Base-by-base conservation (phyloP, 768 basidiomycete genomes). In the Postia placenta region DNA sequence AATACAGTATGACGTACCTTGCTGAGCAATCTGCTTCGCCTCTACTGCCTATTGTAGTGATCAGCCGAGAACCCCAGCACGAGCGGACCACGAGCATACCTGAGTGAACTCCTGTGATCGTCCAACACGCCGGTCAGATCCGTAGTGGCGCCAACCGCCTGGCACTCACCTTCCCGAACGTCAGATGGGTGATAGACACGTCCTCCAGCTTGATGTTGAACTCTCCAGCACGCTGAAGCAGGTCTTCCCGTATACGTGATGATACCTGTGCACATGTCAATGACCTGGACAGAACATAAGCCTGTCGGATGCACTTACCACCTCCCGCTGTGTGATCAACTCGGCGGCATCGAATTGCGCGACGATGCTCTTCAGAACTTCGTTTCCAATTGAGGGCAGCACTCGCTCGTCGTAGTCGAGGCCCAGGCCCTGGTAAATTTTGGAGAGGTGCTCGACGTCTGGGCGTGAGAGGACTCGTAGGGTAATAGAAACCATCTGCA, bases 1-100 rank as follows among this genome's bases (percentile, higher is more conserved):
- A 25, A 35, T 25, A 19, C 42, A 42, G 24, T 19, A 23, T 37
- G 5, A n/a, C 71, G 42, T 58, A 91, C 90, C 90, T 79, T 99
- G 96, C 67, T 99, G 96, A 9, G 96, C 96, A 65, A 99, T 97
- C 68, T 98, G 96, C 68, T 99, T 99, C 35, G 95, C 95, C 70
- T 99, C 96, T 7, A 99, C 96, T n/a, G 96, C 96, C 83, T 76
- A 41, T 39, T n/a, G 38, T n/a, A n/a, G 14, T 50, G 11, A 36
- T 35, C 11, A 9, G 9, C 41, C 15, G 1, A 38, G 20, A 11
- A 26, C 30, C 28, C 41, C 36, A 22, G 49, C 30, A 44, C 41
- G 9, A 35, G n/a, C 33, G n/a, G 9, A 9, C 33, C 22, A 57
- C 61, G 28, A 40, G 25, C 55, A 42, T 54, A 75, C 74, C 67